Percentiles rank a stretch among this genome's conserved stretches.
Conservation (phyloP, 1,284 basidiomycete genomes). For the Anthracocystis setariae region DNA sequence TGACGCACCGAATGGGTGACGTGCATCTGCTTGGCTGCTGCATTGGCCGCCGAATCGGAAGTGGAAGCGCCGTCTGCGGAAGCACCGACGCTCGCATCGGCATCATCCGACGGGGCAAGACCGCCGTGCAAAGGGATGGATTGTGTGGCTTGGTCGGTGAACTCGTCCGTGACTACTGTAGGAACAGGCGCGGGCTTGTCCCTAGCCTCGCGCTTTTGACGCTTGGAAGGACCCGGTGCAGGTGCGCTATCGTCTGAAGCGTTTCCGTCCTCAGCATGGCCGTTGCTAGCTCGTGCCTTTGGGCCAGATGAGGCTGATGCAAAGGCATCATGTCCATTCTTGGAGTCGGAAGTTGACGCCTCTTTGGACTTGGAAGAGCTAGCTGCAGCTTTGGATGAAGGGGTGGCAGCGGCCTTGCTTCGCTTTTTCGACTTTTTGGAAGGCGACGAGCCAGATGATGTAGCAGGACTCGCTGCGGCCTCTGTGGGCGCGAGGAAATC, state of each 20-base stretch:
- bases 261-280: background rate
- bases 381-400: conserved; percentile 6
- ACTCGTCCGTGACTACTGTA: conserved; percentile 58
- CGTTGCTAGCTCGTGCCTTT: conserved; percentile 3
- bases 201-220: conserved; percentile 27
- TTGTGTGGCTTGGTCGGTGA: conserved; percentile 49
- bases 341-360: background rate
- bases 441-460: conserved; percentile 29
- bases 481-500: conserved; percentile 46
- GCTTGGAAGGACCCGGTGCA: conserved; percentile 40
- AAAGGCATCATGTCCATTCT: conserved; percentile 3
- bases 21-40: conserved; percentile 50
- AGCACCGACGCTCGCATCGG: background rate
- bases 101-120: conserved; percentile 20
- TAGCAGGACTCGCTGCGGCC: conserved; percentile 25
- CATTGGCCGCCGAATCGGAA: conserved; percentile 19
- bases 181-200: conserved; percentile 37
- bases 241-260: conserved; percentile 22
- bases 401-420: conserved; percentile 24
- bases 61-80: conserved; percentile 9
- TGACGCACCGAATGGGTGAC: conserved; percentile 75
- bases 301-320: background rate
- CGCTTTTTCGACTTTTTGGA: conserved; percentile 49
- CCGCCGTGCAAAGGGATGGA: conserved; percentile 31
- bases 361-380: conserved; percentile 2